Evolutionary conservation across 106 monocot genomes (phyloP), one percentile per base, ranked within the genome.

Genomic region (Narthecium ossifragum): DNA sequence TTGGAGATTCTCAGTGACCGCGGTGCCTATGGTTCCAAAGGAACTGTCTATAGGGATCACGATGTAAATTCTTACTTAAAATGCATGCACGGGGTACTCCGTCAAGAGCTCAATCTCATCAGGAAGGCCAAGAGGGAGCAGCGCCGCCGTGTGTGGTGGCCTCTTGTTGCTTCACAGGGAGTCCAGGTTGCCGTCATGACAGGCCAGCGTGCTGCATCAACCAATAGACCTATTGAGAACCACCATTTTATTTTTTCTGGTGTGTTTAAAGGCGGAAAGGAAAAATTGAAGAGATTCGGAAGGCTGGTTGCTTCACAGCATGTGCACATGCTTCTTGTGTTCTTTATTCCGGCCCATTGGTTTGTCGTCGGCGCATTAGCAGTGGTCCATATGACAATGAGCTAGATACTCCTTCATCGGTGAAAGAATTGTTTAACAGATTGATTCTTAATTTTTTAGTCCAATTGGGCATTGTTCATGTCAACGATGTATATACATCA

Each of bases 1-100:
- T 75, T 96, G 0, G 86, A 96, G 78, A 86, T 89, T 26, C 71
- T 90, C 4, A 83, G 78, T 27, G 86, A 96, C 50, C 78, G 77
- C 3, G 49, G 78, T 3, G 88, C 93, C 10, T 89, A 89, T 57
- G 93, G 89, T 5, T 26, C 93, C 5, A 53, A 77, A 24, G 93
- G 89, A 25, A 69, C 78, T 0, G 65, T 94, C 20, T 73, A 69
- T 34, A 69, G 85, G 33, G 83, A 94, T 70, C 93, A 94, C 14
- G 88, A 88, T 55, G 68, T 88, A 72, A 67, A 67, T 34, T 62
- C 89, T 31, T 94, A 94, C 64, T 38, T 94, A 36, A 62, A 63
- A 21, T 70, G 85, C 0, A 18, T 89, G 3, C 66, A 59, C 0
- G 33, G 31, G 10, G 79, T 93, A 51, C 32, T 83, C 50, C 59